Conservation (phyloP, 1,284 basidiomycete genomes). For the Apiotrichum porosum region DNA sequence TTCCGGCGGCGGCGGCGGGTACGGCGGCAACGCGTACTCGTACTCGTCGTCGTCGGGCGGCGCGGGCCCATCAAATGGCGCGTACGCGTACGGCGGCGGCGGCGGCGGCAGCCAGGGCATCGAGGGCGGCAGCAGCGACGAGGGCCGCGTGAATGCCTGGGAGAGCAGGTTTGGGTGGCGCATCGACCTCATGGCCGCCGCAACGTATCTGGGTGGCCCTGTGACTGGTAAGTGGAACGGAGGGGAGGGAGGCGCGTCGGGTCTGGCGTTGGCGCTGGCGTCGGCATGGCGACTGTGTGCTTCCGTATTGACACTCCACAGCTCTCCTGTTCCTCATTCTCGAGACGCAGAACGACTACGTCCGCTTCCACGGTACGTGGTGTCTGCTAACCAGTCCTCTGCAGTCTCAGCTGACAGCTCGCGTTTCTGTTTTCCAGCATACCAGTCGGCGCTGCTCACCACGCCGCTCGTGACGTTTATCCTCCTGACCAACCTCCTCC, state of each 20-base stretch:
- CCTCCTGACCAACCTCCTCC: conserved; percentile 59
- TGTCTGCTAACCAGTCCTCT: conserved; percentile 1
- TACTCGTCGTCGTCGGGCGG: too few relatives aligned
- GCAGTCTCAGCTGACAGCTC: conserved; percentile 1
- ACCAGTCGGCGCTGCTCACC: conserved; percentile 70
- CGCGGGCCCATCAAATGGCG: too few relatives aligned
- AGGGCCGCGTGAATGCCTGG: conserved; percentile 60
- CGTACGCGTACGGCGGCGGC: conserved; percentile 13
- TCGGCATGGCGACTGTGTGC: too few relatives aligned
- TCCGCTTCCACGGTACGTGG: conserved; percentile 72
- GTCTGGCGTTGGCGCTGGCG: too few relatives aligned
- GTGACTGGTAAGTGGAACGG: conserved; percentile 58
- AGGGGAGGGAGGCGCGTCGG: too few relatives aligned
- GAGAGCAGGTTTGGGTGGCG: conserved; percentile 66
- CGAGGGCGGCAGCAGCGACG: conserved; percentile 43
- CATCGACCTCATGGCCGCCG: conserved; percentile 65
- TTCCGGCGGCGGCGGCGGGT: conserved; percentile 44
- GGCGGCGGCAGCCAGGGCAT: conserved; percentile 7
- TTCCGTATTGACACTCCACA: conserved; percentile 32
- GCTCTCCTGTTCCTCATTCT: conserved; percentile 65
- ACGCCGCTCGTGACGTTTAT: conserved; percentile 63
- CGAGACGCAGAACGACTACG: conserved; percentile 73
- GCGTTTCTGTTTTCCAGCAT: conserved; percentile 54
- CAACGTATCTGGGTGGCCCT: conserved; percentile 66
- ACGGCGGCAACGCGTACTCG: neutral